Evolutionary conservation across 2,329 filamentous ascomycete species (phyloP), one percentile per base, ranked within the genome.

Genomic region (Endoconidiophora laricicola): DNA sequence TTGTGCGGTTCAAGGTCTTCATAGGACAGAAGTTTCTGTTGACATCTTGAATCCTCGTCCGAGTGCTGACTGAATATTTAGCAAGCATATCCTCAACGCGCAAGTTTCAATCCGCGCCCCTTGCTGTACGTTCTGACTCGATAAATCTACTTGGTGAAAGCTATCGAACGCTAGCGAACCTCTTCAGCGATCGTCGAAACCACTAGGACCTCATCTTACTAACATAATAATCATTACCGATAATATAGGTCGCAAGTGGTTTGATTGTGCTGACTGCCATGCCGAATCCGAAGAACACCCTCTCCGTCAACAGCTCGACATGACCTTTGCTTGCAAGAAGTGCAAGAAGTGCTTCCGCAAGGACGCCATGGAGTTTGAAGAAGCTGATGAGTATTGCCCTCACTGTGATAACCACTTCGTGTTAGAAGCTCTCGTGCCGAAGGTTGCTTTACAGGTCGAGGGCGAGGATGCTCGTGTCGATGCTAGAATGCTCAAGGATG

Each of bases 371-470:
- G 85, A 94, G 63, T 95, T 94, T 59, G 91, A 98, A 58, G 91
- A 98, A 58, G 82, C 85, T 63, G 91, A 98, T 69, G 93, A 98
- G 65, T 98, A 94, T 73, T 98, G 91, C 71, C 93, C 91, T 20
- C 86, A 95, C 69, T 98, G 91, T 71, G 91, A 98, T 63, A 98
- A 98, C 69, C 93, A 98, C 67, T 98, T 88, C 62, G 83, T 98
- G 38, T 72, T 98, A 56, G 88, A 96, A 3, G 93, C 91, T 47
- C 66, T 83, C 58, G 85, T 82, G 3, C 86, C 91, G 20, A 84
- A 93, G 66, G 76, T 88, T 7, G 76, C 83, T 36, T 68, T 98
- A 47, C 78, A 88, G 57, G 76, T 98, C 47, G 91, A 98, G 69
- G 85, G 90, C 54, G 90, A 93, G 55, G 93, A 98, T 66, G 80